These are phyloP conservation scores for Chlorella ohadii DNA, from an alignment of 139 green algal genomes.

Conservation along the genomic window DNA sequence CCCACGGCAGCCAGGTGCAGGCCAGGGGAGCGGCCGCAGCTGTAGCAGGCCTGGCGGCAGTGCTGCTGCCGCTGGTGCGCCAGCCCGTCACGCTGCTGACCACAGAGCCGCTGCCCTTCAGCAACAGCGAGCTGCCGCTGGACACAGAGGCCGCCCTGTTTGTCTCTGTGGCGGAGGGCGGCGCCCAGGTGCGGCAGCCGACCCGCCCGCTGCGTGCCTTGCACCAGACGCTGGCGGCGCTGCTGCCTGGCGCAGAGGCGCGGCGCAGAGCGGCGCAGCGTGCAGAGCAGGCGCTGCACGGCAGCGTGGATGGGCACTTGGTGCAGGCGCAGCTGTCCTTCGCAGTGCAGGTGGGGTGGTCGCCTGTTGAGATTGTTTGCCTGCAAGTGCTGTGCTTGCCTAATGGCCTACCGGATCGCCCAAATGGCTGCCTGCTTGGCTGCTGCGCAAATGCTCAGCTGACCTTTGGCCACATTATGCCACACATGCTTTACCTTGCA, in stretches of 20 bases:
- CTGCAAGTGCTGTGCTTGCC: background rate
- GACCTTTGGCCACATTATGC: too few relatives aligned
- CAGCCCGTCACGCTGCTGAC: slow-evolving; percentile 47
- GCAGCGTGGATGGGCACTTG: background rate
- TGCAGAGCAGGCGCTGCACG: background rate
- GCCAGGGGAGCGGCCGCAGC: background rate
- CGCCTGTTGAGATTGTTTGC: background rate
- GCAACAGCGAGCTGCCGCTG: slow-evolving; percentile 41
- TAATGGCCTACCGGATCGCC: background rate
- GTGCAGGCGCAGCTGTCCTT: slow-evolving; percentile 1
- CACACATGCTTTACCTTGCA: background rate
- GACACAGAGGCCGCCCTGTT: slow-evolving; percentile 26
- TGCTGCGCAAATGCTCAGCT: too few relatives aligned
- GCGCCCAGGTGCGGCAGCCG: background rate
- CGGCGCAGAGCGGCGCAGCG: background rate
- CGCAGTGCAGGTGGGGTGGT: background rate
- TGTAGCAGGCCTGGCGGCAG: background rate
- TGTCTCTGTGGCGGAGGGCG: background rate
- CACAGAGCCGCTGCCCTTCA: slow-evolving; percentile 43
- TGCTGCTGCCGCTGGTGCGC: slow-evolving; percentile 18
- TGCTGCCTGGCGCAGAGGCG: slow-evolving; percentile 1
- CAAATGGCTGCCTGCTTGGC: too few relatives aligned
- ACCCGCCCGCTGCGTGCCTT: background rate
- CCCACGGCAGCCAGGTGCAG: background rate
- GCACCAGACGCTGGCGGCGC: background rate